Evolutionary conservation across 2,329 filamentous ascomycete species (phyloP), one percentile per base, ranked within the genome.

Genomic region (Pseudogymnoascus sp.): DNA sequence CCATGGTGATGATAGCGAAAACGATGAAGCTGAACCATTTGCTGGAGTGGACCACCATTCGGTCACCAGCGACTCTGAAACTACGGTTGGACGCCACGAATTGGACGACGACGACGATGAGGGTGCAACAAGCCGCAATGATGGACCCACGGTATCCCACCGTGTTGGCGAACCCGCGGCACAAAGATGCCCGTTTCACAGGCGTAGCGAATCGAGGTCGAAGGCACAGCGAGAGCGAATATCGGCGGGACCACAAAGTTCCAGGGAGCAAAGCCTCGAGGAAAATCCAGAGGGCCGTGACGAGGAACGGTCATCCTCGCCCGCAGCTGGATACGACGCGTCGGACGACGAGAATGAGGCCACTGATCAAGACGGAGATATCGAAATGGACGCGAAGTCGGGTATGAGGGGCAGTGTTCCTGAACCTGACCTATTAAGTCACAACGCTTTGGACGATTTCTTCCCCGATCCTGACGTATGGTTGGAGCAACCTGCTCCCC

Each of bases 291-390:
- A 73, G 61, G 68, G 68, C 43, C 71, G 69, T 16, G 69, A 69
- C 5, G 69, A 71, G 37, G 67, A 54, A 23, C 51, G 36, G 25
- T 57, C 19, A 37, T 19, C 8, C 23, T 34, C 51, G 10, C n/a
- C 51, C 10, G 54, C 51, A n/a, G 64, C 71, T 48, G 72, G 70
- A 54, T 67, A 71, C 21, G 66, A 69, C 34, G 71, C 67, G 5
- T 67, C 70, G 21, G 65, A 45, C 34, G 66, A 63, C n/a, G 64
- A 63, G 13, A 64, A 66, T 7, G 63, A 60, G 25, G 63, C 61
- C 34, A 72, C 69, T 60, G 74, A 75, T 63, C 54, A 65, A 8
- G 74, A 75, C 63, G 73, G 74, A 13, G 74, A 75, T 61, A 73
- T 74, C 34, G 73, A 75, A 61, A 75, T 75, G 74, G 73, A 68